Conservation (phyloP, 2,329 filamentous ascomycete genomes). For the Apiospora phragmitis region DNA sequence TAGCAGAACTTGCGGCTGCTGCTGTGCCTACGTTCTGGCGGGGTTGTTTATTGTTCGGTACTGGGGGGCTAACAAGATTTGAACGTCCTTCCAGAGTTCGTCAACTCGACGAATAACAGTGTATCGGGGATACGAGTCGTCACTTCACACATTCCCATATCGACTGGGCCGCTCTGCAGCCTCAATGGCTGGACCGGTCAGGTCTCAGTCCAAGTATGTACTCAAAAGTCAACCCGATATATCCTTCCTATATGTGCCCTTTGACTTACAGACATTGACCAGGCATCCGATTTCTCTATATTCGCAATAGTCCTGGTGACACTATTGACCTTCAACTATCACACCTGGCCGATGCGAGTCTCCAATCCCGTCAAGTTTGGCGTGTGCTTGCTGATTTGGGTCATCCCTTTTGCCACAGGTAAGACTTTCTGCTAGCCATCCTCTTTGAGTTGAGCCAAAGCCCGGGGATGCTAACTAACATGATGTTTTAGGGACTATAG, state of each 20-base stretch:
- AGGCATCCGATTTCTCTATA: slow-evolving; percentile 17
- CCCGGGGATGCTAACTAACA: not conserved
- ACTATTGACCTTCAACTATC: slow-evolving; percentile 14
- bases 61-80: not conserved
- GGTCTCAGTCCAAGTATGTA: slow-evolving; percentile 5
- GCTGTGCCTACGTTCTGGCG: not conserved
- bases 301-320: slow-evolving; percentile 17
- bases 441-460: not conserved
- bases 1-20: not conserved
- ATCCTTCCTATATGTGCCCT: too few species aligned
- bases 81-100: slow-evolving; percentile 12
- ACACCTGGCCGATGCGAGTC: not conserved
- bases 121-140: slow-evolving; percentile 14
- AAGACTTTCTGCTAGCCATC: not conserved
- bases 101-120: slow-evolving; percentile 16
- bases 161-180: slow-evolving; percentile 9
- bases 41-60: too few species aligned
- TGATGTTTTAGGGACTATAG: not conserved
- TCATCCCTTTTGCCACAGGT: slow-evolving; percentile 13
- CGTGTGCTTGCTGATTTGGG: not conserved
- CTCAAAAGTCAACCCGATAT: not conserved
- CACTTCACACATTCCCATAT: not conserved
- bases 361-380: not conserved
- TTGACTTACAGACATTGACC: not conserved
- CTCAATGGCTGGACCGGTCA: slow-evolving; percentile 9